Percentiles rank a stretch among this genome's conserved stretches.
Evolutionary conservation across 202 grass and related monocot genomes (phyloP).

Genomic region (Setaria italica): DNA sequence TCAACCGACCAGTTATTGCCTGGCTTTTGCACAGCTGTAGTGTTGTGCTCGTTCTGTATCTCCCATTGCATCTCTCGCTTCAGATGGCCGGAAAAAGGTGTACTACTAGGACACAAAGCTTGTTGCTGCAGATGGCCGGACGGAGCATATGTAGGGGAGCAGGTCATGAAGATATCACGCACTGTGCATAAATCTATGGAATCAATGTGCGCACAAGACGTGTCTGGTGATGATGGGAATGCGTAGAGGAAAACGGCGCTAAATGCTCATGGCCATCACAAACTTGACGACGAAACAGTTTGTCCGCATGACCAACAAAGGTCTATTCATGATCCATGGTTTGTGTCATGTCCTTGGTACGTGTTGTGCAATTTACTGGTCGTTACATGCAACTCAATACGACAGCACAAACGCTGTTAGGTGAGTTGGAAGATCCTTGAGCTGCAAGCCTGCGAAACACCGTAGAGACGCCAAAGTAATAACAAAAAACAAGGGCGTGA

Average conservation of each 20-base stretch:
- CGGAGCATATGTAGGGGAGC: not conserved
- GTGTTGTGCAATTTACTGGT: not conserved
- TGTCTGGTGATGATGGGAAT: not conserved
- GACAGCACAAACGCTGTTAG: too few species aligned
- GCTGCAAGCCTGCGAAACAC: not conserved
- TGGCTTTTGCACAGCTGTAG: constrained; percentile 14
- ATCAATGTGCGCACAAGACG: constrained; percentile 22
- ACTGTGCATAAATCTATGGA: constrained; percentile 9
- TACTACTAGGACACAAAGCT: too few species aligned
- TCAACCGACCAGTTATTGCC: constrained; percentile 32
- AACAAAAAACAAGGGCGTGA: not conserved
- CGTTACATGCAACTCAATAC: not conserved
- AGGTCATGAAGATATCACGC: not conserved
- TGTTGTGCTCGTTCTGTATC: not conserved
- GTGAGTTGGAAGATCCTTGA: not conserved
- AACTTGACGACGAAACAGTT: not conserved
- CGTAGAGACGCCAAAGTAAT: not conserved
- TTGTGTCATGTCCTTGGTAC: too few species aligned
- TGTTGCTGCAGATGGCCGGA: not conserved
- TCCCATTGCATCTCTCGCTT: not conserved
- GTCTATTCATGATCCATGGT: not conserved
- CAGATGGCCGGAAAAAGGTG: not conserved
- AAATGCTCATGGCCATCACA: not conserved
- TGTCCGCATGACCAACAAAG: not conserved
- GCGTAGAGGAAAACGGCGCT: constrained; percentile 20